A percentile compares a stretch with the other conserved stretches of the same genome.
These are phyloP conservation scores for Brassica rapa DNA, from an alignment of 345 rosid genomes.

Conservation along the genomic window DNA sequence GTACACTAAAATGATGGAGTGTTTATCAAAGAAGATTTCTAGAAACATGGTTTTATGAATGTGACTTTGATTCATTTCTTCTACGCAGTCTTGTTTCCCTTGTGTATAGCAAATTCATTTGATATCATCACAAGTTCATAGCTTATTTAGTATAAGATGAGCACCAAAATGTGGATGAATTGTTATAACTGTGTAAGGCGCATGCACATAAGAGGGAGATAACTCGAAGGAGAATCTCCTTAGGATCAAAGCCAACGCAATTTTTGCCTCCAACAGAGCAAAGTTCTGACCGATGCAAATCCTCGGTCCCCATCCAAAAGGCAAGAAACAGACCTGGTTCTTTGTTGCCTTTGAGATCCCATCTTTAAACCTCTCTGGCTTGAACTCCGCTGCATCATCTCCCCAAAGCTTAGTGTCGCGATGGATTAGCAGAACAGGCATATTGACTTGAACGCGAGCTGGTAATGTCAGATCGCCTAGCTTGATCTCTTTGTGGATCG, in stretches of 20 bases:
- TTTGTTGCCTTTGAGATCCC: constrained; percentile 60
- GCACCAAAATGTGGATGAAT: constrained; percentile 55
- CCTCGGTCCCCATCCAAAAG: constrained; percentile 66
- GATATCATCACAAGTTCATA: neutral
- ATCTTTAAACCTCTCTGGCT: constrained; percentile 51
- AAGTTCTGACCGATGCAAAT: constrained; percentile 65
- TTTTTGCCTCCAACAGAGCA: constrained; percentile 60
- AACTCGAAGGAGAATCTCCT: constrained; percentile 52
- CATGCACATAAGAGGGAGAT: constrained; percentile 55
- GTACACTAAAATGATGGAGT: neutral
- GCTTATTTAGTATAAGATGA: constrained; percentile 41
- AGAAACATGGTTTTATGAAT: neutral
- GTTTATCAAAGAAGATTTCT: neutral
- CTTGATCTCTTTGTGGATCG: constrained; percentile 35
- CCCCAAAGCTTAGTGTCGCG: constrained; percentile 54
- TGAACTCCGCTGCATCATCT: constrained; percentile 56
- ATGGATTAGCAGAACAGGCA: constrained; percentile 43
- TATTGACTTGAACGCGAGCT: constrained; percentile 23
- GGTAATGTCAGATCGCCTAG: constrained; percentile 49
- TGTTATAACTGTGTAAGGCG: constrained; percentile 44
- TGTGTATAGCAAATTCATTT: constrained; percentile 2
- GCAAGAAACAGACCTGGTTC: constrained; percentile 49
- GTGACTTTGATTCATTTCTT: neutral
- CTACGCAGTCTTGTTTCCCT: constrained; percentile 1
- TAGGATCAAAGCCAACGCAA: constrained; percentile 52